Evolutionary conservation across 192 early-diverging fungal species (phyloP), one percentile per base, ranked within the genome.

Genomic region (Jimgerdemannia lactiflua): DNA sequence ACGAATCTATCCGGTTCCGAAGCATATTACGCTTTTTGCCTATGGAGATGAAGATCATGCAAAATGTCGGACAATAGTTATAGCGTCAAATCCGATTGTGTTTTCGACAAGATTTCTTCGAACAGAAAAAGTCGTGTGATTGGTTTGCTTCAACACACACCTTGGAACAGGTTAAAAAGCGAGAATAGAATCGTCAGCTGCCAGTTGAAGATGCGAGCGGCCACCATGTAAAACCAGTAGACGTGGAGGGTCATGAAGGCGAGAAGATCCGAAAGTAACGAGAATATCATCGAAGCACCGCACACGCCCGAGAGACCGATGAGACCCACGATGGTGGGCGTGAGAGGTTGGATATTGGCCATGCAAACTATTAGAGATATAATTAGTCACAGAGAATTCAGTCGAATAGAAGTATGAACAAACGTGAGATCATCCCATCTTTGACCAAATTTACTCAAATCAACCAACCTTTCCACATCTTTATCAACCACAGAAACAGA

Each of bases 221-320:
- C 94, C 1, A 99, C 93, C 81, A 93, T 91, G 72, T 99, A 99
- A 82, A 99, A 99, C 82, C 96, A 89, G 75, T 98, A 95, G 42
- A 98, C 89, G 77, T 99, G 97, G 17, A 98, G 68, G 0, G 98
- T 98, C 59, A 91, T 83, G 43, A 98, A 86, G 0, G 94, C 85
- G 39, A 98, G 74, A 14, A 96, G 82, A 74, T 99, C 98, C 0
- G 93, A 93, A 14, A 94, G 78, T 1, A 99, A 80, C 6, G 94
- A 90, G 20, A 99, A 79, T 59, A 92, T 81, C 91, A 98, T 94
- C 9, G 95, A 91, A 20, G 89, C 92, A 3, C 98, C 98, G 75
- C 94, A 89, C 14, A 89, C 73, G 4, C 97, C 96, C 3, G 88
- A 89, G 39, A 91, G 75, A 0, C 94, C 97, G 44, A 96, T 93